Evolutionary conservation across 768 basidiomycete species (phyloP).

Genomic region (Daedaleopsis nitida): DNA sequence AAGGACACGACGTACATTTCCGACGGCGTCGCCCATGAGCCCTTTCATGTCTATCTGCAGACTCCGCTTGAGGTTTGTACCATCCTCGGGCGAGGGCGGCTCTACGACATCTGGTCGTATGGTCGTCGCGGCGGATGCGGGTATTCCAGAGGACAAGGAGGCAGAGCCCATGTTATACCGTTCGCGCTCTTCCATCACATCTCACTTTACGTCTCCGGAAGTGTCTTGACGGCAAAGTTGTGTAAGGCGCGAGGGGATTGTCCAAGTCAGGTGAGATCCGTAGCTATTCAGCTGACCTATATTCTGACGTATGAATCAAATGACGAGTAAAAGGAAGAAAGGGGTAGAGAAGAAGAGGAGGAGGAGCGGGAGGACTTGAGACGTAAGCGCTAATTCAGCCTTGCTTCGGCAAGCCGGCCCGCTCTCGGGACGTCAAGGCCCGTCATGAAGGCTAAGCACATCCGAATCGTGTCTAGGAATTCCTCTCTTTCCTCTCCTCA

Average conservation of each 20-base stretch:
- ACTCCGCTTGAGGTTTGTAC: conserved; percentile 56
- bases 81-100: conserved; percentile 49
- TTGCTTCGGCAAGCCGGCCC: too few relatives aligned
- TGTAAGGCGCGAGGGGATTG: neutral
- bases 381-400: too few relatives aligned
- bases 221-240: neutral
- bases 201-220: conserved; percentile 5
- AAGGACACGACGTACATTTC: conserved; percentile 58
- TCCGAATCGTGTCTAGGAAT: too few relatives aligned
- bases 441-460: too few relatives aligned
- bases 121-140: conserved; percentile 15
- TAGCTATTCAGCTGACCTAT: too few relatives aligned
- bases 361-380: too few relatives aligned
- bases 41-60: conserved; percentile 80
- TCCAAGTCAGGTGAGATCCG: too few relatives aligned
- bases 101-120: conserved; percentile 15
- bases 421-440: too few relatives aligned
- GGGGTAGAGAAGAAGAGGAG: too few relatives aligned
- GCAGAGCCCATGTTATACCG: conserved; percentile 11
- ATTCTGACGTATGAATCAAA: too few relatives aligned
- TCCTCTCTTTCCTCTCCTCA: too few relatives aligned
- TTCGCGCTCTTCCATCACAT: conserved; percentile 21
- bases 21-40: conserved; percentile 79
- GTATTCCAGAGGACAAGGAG: conserved; percentile 11
- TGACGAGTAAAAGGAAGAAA: too few relatives aligned